Base-by-base conservation (phyloP, 345 rosid species). In the Populus nigra region DNA sequence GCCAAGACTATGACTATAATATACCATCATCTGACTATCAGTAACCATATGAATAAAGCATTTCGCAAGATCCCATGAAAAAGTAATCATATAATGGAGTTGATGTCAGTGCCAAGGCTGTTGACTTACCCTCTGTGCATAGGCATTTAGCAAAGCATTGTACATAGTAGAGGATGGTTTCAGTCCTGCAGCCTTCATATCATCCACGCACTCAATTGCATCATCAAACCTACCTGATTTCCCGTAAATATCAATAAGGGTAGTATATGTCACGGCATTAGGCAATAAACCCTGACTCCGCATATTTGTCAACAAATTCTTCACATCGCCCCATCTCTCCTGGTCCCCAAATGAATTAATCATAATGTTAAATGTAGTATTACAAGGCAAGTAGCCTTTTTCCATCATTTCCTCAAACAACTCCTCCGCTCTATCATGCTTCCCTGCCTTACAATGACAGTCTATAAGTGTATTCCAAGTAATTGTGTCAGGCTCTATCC, bases 401-500 rank as follows among this genome's bases (percentile, higher is more conserved):
- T 86, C 89, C 76, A 87, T 89, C 99, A 93, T 96, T 73, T 88
- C 89, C 79, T 89, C 84, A 38, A 96, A 93, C 87, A 92, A 86
- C 78, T 91, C 94, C 80, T 89, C 93, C 0, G 94, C 99, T 76
- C 90, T 86, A 8, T 87, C 89, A 66, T 92, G 93, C 57, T 85
- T 79, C 67, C 92, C 97, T 5, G 90, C 88, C 85, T 91, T 96
- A 75, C 90, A 91, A 79, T 93, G 98, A 36, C 93, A 88, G 83
- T 92, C 95, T n/a, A 96, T 87, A 70, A 96, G 94, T 7, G 99
- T 92, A 82, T 96, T 96, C 99, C 99, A 93, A 1, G 98, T 96
- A 62, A 93, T 90, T 4, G 85, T 85, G 75, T 92, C 98, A 0
- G 98, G 98, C 79, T 89, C 88, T 17, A 96, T 88, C 33, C 96